Base-by-base conservation (phyloP, 2,329 filamentous ascomycete species). In the Chaetomium sp. region DNA sequence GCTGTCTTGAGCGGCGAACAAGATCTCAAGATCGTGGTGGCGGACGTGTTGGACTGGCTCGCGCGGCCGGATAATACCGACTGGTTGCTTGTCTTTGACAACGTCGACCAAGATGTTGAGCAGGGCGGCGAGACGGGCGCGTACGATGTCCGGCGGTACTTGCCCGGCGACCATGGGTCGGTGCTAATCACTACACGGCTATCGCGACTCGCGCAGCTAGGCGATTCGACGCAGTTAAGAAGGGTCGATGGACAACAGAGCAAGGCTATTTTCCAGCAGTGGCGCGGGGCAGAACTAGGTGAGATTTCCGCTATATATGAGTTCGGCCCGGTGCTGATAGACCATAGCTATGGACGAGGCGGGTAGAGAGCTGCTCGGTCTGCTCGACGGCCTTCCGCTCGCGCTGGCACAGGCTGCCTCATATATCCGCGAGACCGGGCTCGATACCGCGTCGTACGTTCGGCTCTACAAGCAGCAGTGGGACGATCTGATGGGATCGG, bases 61-160 rank as follows among this genome's bases (percentile, higher is more conserved):
- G 58, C 58, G 43, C 49, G 45, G 38, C 51, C 52, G 12, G 58
- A 63, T 3, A 70, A 71, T 52, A 52, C 27, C 27, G 36, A 62
- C 46, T 72, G 66, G 70, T 61, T 72, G n/a, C 57, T 72, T 42
- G 56, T 71, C 27, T 62, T 68, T 36, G 69, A 72, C 62, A 71
- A 71, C 53, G 61, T 70, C 48, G 68, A 72, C 60, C 62, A 59
- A 58, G 65, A 62, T 35, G 34, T 49, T 32, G 58, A 59, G 36
- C 56, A 52, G 42, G 59, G 49, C 36, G 37, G 58, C 34, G 45
- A 44, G 54, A 57, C 55, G 42, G 62, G 60, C 27, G 58, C 58
- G 6, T 66, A 62, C 54, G 60, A 69, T 57, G 44, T 67, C 34
- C 50, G 54, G 42, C 52, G 48, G 37, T 67, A 66, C 46, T 41